Percentiles rank a stretch among this genome's conserved stretches.
Evolutionary conservation across 208 protist genomes (phyloP).

Genomic region (Acanthamoeba castellanii): DNA sequence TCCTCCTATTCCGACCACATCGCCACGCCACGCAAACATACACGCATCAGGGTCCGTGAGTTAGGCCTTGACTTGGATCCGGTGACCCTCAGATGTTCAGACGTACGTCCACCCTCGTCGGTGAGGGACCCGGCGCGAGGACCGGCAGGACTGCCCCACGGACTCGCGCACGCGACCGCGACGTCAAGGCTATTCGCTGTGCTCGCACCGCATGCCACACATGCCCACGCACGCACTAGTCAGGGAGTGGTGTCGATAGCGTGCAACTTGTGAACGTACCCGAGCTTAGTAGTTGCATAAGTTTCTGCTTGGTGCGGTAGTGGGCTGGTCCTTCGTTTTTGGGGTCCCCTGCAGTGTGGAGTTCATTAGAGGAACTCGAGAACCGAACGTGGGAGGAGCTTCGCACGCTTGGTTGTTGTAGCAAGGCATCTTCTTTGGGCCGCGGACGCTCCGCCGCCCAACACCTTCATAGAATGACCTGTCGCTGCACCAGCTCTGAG

Average conservation of each 20-base stretch:
- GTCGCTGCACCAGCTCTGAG: too few species aligned
- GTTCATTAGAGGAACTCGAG: too few species aligned
- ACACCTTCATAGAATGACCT: too few species aligned
- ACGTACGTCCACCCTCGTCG: not conserved
- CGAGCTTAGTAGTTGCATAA: not conserved
- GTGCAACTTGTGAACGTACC: not conserved
- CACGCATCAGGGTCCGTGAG: not conserved
- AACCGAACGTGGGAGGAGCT: too few species aligned
- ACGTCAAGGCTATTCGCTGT: not conserved
- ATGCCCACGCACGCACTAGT: not conserved
- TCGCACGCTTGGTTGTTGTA: too few species aligned
- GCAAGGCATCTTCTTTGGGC: too few species aligned
- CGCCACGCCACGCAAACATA: not conserved
- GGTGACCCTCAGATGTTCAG: not conserved
- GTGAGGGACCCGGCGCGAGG: not conserved
- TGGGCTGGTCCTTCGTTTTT: conserved; percentile 9
- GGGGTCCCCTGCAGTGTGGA: not conserved
- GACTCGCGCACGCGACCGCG: not conserved
- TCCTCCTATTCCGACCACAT: not conserved
- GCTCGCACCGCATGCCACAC: not conserved
- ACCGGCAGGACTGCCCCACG: not conserved
- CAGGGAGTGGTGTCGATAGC: too few species aligned
- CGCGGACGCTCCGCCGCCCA: too few species aligned
- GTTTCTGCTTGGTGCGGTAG: conserved; percentile 29
- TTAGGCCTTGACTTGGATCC: not conserved